These are phyloP conservation scores for Quercus ilex DNA, from an alignment of 306 rosid species.

Conservation along the genomic window DNA sequence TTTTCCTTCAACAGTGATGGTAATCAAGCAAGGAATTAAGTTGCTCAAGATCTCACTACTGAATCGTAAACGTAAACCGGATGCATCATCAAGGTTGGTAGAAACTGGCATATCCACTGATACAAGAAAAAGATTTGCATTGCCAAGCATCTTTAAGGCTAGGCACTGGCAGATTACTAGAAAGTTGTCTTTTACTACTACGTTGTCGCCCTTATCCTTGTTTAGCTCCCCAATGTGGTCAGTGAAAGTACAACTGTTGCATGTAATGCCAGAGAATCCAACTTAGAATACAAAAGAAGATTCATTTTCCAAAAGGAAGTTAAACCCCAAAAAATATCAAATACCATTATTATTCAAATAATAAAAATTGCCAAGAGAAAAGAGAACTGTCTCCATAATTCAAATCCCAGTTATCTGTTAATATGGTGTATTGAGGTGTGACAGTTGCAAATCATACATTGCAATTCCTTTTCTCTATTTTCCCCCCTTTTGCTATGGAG, in stretches of 20 bases:
- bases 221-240: slow-evolving; percentile 68
- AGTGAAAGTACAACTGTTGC: slow-evolving; percentile 66
- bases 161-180: slow-evolving; percentile 72
- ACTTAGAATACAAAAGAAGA: slow-evolving; percentile 16
- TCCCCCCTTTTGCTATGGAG: not conserved
- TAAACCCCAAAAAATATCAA: not conserved
- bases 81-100: slow-evolving; percentile 73
- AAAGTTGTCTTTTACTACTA: slow-evolving; percentile 60
- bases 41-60: slow-evolving; percentile 78
- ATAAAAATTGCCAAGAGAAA: not conserved
- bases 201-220: slow-evolving; percentile 38
- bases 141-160: slow-evolving; percentile 78
- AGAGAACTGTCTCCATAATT: not conserved
- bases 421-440: not conserved
- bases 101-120: slow-evolving; percentile 82
- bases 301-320: slow-evolving; percentile 7
- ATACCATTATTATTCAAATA: not conserved
- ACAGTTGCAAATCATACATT: not conserved
- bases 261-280: slow-evolving; percentile 29
- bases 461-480: not conserved
- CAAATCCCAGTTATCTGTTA: not conserved
- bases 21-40: slow-evolving; percentile 71
- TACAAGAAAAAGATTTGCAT: slow-evolving; percentile 71
- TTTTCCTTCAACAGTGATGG: slow-evolving; percentile 74
- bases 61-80: slow-evolving; percentile 88